These are phyloP conservation scores for Byssochlamys sp. DNA, from an alignment of 2,329 filamentous ascomycete genomes.

Conservation along the genomic window DNA sequence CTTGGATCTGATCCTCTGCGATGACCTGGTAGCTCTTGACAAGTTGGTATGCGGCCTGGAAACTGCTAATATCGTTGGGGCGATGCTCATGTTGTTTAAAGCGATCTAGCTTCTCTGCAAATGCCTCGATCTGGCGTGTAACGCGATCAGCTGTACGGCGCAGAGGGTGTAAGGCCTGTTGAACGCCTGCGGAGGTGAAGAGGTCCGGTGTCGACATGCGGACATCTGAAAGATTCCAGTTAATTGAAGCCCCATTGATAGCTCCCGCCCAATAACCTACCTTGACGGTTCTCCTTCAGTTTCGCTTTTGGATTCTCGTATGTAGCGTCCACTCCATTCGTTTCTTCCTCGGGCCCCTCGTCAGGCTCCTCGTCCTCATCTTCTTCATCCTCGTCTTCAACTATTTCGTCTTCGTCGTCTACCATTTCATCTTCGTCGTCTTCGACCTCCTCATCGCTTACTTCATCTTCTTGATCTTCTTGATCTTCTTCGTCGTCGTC, in stretches of 20 bases:
- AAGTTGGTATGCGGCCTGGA: constrained; percentile 59
- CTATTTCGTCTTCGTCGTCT: constrained; percentile 13
- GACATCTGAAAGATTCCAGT: constrained; percentile 10
- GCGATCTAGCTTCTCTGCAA: constrained; percentile 71
- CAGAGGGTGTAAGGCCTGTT: constrained; percentile 49
- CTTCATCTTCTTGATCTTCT: constrained; percentile 10
- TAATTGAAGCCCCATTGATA: background rate
- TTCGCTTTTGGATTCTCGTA: constrained; percentile 5
- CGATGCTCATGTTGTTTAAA: constrained; percentile 50
- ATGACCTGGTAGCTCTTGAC: constrained; percentile 54
- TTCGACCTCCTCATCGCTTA: constrained; percentile 14
- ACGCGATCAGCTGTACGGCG: constrained; percentile 58
- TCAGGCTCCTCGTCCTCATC: constrained; percentile 20
- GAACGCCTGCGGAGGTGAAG: constrained; percentile 39
- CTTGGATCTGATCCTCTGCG: constrained; percentile 42
- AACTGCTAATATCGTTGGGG: constrained; percentile 44
- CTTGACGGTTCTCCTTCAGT: constrained; percentile 4
- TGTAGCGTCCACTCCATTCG: constrained; percentile 18
- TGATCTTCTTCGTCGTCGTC: constrained; percentile 23
- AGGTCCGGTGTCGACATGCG: constrained; percentile 19
- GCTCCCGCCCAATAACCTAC: constrained; percentile 4
- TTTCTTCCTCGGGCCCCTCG: constrained; percentile 16
- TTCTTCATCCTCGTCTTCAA: constrained; percentile 15
- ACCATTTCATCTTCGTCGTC: constrained; percentile 14
- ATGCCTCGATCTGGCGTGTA: constrained; percentile 74